phyloP scores from a whole-genome alignment of 192 early-diverging fungal species.

The Gaertneriomyces semiglobifer region DNA sequence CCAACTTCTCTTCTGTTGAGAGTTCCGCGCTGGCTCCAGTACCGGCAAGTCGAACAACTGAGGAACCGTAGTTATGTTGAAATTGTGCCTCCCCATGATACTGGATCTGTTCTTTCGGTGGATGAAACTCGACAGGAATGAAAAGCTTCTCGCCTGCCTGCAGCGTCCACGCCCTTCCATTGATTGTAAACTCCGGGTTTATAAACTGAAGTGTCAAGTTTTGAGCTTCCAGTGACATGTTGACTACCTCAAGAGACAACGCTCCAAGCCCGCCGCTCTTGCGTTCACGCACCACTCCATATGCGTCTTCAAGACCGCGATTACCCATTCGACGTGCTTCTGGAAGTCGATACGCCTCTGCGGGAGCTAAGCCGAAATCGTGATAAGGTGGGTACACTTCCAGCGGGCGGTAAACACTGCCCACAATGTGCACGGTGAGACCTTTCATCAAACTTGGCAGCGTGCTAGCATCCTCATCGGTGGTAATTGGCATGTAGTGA shows the following conservation, averaged over 20 bases:
- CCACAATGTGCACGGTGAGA: constrained; percentile 40
- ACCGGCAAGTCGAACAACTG: constrained; percentile 44
- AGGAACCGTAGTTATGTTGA: constrained; percentile 48
- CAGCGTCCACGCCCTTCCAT: constrained; percentile 48
- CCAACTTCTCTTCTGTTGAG: constrained; percentile 37
- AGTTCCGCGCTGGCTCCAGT: constrained; percentile 61
- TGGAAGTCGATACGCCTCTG: constrained; percentile 33
- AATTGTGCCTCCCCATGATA: constrained; percentile 58
- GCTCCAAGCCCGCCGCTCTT: constrained; percentile 20
- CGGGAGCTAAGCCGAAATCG: constrained; percentile 53
- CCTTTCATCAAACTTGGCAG: constrained; percentile 28
- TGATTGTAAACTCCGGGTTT: constrained; percentile 48
- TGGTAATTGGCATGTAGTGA: constrained; percentile 53
- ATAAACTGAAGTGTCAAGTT: constrained; percentile 51
- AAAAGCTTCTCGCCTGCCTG: constrained; percentile 49
- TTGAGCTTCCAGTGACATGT: constrained; percentile 56
- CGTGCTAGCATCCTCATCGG: constrained; percentile 35
- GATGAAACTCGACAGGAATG: constrained; percentile 59
- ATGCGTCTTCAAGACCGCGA: constrained; percentile 14
- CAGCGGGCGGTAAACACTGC: constrained; percentile 44
- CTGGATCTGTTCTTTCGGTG: constrained; percentile 53
- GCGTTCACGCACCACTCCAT: constrained; percentile 31
- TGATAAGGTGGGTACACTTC: constrained; percentile 51
- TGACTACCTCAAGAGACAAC: constrained; percentile 41
- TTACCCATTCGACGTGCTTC: constrained; percentile 24